Conservation (phyloP, 495 filamentous ascomycete species). For the Podospora bellae-mahoneyi region DNA sequence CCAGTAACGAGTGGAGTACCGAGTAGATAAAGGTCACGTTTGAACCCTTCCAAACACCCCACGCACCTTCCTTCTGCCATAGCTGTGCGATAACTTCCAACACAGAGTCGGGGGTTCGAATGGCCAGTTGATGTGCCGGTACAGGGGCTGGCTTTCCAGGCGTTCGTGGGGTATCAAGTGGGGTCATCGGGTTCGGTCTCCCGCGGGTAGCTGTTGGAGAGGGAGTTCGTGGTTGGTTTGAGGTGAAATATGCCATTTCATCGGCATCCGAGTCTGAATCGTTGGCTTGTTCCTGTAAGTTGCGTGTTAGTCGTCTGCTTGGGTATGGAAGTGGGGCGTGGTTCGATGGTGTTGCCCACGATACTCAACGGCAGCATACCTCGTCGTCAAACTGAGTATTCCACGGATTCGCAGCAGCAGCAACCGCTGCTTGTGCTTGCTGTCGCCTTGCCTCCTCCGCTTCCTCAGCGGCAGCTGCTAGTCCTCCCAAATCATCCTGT, state of each 20-base stretch:
- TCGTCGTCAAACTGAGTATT: conserved; percentile 44
- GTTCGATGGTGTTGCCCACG: neutral
- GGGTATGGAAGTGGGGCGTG: conserved; percentile 12
- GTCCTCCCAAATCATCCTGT: conserved; percentile 46
- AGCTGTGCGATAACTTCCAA: conserved; percentile 76
- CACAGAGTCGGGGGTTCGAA: conserved; percentile 69
- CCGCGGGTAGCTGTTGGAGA: conserved; percentile 50
- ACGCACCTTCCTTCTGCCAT: conserved; percentile 84
- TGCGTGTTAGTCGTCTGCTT: neutral
- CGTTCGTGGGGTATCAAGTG: conserved; percentile 29
- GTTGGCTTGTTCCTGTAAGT: conserved; percentile 27
- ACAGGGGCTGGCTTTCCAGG: conserved; percentile 26
- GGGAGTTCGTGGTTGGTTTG: conserved; percentile 57
- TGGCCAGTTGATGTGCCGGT: conserved; percentile 58
- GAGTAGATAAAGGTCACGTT: conserved; percentile 89
- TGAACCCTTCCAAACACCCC: conserved; percentile 91
- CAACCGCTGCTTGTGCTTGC: conserved; percentile 17
- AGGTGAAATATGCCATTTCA: conserved; percentile 82
- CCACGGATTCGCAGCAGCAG: conserved; percentile 32
- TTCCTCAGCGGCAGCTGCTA: conserved; percentile 28
- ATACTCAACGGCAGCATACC: conserved; percentile 36
- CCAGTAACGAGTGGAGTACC: conserved; percentile 76
- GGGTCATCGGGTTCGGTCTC: conserved; percentile 25
- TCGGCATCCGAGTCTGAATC: conserved; percentile 70
- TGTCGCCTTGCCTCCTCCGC: conserved; percentile 24